Percentiles rank a stretch among this genome's conserved stretches.
phyloP scores from a whole-genome alignment of 257 asterid species.

The Przewalskia tangutica region DNA sequence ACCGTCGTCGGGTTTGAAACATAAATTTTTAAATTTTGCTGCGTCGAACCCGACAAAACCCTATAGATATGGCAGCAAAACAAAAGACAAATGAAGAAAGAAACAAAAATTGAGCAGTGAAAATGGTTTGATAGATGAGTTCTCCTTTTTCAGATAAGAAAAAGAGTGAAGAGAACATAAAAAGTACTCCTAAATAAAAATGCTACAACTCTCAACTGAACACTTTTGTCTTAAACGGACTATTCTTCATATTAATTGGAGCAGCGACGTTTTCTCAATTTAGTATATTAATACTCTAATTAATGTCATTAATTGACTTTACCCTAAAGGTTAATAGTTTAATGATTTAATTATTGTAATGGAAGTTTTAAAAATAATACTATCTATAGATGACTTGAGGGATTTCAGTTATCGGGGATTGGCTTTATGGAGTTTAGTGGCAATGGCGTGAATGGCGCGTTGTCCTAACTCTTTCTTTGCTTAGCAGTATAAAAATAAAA shows the following conservation, averaged over 20 bases:
- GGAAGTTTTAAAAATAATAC: too few relatives aligned
- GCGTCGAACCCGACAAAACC: too few relatives aligned
- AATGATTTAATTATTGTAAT: too few relatives aligned
- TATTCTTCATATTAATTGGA: neutral
- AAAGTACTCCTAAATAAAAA: neutral
- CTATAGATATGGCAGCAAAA: neutral
- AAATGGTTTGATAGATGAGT: constrained; percentile 7
- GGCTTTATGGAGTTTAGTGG: neutral
- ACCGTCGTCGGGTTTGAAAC: too few relatives aligned
- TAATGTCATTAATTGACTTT: constrained; percentile 1
- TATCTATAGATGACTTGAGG: too few relatives aligned
- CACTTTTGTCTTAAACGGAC: constrained; percentile 3
- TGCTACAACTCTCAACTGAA: neutral
- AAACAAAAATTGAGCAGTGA: constrained; percentile 4
- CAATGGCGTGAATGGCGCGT: neutral
- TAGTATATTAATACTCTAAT: neutral
- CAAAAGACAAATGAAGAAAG: neutral
- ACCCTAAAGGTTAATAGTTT: neutral
- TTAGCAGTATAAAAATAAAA: neutral
- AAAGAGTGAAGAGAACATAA: neutral
- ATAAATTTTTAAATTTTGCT: too few relatives aligned
- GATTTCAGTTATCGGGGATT: neutral
- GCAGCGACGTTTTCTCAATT: neutral
- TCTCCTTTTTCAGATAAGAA: constrained; percentile 4
- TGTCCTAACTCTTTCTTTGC: neutral